Percentiles rank a stretch among this genome's conserved stretches.
These are phyloP conservation scores for Fusarium bactridioides DNA, from an alignment of 2,329 filamentous ascomycete species.

Conservation along the genomic window DNA sequence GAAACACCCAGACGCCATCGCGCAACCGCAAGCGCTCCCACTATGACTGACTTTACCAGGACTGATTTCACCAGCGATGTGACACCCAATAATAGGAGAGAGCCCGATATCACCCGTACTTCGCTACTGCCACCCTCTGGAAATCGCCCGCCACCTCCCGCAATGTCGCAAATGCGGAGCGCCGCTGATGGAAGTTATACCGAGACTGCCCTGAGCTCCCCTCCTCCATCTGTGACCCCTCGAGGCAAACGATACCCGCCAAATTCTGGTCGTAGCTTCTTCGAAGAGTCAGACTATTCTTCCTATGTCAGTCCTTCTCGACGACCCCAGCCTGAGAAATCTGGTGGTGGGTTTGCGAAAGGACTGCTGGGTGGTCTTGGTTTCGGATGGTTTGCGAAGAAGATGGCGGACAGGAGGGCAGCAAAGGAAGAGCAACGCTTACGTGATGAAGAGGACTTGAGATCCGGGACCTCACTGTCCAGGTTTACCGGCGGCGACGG, in stretches of 20 bases:
- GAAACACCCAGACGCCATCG: slow-evolving; percentile 64
- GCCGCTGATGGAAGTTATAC: slow-evolving; percentile 57
- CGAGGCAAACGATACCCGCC: slow-evolving; percentile 56
- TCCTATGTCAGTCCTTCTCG: slow-evolving; percentile 70
- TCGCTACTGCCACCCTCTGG: slow-evolving; percentile 58
- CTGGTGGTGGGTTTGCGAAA: slow-evolving; percentile 62
- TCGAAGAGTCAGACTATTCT: slow-evolving; percentile 65
- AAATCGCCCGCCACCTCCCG: slow-evolving; percentile 46
- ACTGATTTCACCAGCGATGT: slow-evolving; percentile 39
- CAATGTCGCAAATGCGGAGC: slow-evolving; percentile 57
- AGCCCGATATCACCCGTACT: slow-evolving; percentile 44
- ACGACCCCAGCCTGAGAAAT: slow-evolving; percentile 55
- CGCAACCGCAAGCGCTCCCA: slow-evolving; percentile 50
- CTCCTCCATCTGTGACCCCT: slow-evolving; percentile 55
- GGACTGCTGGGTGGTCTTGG: slow-evolving; percentile 69
- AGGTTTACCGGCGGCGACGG: slow-evolving; percentile 77
- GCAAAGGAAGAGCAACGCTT: slow-evolving; percentile 58
- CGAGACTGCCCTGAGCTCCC: slow-evolving; percentile 48
- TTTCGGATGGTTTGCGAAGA: slow-evolving; percentile 73
- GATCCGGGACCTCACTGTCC: slow-evolving; percentile 68
- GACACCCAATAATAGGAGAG: slow-evolving; percentile 45
- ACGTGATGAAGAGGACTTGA: slow-evolving; percentile 60
- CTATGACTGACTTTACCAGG: slow-evolving; percentile 53
- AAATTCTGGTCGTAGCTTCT: slow-evolving; percentile 52
- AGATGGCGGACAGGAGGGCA: slow-evolving; percentile 64